phyloP scores from a whole-genome alignment of 805 yeast species.

The Yamadazyma insecticola region DNA sequence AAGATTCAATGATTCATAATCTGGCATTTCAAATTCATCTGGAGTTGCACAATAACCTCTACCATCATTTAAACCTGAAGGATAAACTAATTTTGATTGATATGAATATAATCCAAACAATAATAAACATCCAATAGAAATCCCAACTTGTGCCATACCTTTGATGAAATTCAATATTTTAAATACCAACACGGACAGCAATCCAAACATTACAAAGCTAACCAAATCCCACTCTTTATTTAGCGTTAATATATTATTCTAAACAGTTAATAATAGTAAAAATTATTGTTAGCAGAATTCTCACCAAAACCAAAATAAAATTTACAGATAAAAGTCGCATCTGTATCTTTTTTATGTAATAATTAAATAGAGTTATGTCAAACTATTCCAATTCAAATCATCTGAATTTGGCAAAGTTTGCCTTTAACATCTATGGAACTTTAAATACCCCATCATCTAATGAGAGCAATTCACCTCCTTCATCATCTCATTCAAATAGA shows the following conservation, averaged over 20 bases:
- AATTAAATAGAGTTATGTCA: no score
- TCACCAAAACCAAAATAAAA: no score
- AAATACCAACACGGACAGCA: background rate
- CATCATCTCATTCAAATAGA: constrained; percentile 11
- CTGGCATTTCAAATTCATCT: constrained; percentile 53
- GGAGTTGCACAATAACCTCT: constrained; percentile 74
- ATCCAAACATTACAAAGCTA: no score
- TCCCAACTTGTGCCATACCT: constrained; percentile 35
- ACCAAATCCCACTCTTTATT: no score
- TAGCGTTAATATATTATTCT: no score
- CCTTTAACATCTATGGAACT: constrained; percentile 55
- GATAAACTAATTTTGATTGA: constrained; percentile 74
- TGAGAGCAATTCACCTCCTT: constrained; percentile 6
- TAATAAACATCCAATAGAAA: constrained; percentile 40
- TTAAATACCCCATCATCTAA: constrained; percentile 16
- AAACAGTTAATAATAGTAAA: no score
- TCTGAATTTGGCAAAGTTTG: constrained; percentile 44
- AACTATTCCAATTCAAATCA: constrained; percentile 5
- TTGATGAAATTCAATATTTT: constrained; percentile 11
- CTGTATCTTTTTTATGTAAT: no score
- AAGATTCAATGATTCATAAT: constrained; percentile 55
- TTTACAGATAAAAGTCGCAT: no score
- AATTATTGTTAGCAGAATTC: no score
- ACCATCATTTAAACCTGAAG: constrained; percentile 75
- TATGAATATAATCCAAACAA: constrained; percentile 53